Evolutionary conservation across 305 asterid genomes (phyloP).

Genomic region (Andrographis paniculata): DNA sequence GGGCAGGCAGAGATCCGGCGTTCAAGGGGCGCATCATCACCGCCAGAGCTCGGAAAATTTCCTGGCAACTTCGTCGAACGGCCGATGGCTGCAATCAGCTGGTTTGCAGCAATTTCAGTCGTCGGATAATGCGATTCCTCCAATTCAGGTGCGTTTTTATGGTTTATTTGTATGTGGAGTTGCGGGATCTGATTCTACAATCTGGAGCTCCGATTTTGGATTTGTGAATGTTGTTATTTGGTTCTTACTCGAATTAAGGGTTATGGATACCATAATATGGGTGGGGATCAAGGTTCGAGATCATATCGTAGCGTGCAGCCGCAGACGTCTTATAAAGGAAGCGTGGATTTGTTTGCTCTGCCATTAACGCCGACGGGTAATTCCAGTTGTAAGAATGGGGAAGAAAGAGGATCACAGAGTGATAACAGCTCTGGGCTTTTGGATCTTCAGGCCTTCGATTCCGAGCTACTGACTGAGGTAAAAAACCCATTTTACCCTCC

Average conservation of each 20-base stretch:
- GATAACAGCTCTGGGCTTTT: constrained; percentile 89
- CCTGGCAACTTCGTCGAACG: constrained; percentile 66
- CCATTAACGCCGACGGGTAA: constrained; percentile 66
- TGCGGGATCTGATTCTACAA: constrained; percentile 32
- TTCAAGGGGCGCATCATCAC: constrained; percentile 73
- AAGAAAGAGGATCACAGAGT: constrained; percentile 52
- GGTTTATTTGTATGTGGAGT: background rate
- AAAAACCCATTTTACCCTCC: no score
- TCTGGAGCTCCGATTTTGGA: constrained; percentile 1
- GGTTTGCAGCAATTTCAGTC: constrained; percentile 91
- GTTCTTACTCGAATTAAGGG: constrained; percentile 38
- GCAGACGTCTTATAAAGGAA: constrained; percentile 53
- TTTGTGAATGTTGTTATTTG: background rate
- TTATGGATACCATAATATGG: constrained; percentile 63
- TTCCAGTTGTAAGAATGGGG: constrained; percentile 44
- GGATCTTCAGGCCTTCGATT: constrained; percentile 95
- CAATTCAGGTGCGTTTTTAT: constrained; percentile 43
- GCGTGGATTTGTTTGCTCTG: constrained; percentile 53
- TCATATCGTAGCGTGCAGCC: constrained; percentile 50
- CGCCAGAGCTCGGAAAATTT: constrained; percentile 85
- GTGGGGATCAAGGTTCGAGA: constrained; percentile 68
- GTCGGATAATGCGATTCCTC: constrained; percentile 53
- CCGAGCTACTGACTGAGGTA: constrained; percentile 89
- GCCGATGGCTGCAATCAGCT: constrained; percentile 96
- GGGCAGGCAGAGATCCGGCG: constrained; percentile 90